Evolutionary conservation across 495 filamentous ascomycete species (phyloP), one percentile per base, ranked within the genome.

Genomic region (Aspergillus steynii): DNA sequence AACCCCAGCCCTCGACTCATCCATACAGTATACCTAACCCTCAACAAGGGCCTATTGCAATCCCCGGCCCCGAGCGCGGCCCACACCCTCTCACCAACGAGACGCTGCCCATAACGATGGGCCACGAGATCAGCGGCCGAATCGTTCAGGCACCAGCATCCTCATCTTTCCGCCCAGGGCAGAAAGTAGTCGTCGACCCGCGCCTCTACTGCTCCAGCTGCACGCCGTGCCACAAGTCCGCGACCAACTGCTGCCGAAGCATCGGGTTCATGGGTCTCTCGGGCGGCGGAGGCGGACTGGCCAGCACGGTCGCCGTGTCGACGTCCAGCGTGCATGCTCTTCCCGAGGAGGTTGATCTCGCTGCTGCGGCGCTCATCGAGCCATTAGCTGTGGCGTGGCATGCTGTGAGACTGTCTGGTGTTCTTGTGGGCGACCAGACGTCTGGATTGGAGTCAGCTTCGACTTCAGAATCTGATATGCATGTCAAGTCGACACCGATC

Each of bases 301-400:
- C 63, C 1, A 59, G 61, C 15, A 28, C 46, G 20, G 46, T 65
- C 27, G 59, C 63, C 5, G 59, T 61, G 5, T 14, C 58, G 32
- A n/a, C 45, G n/a, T 3, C 37, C 25, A 61, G 48, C 42, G 45
- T 65, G 5, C 34, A 65, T 34, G 42, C 32, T 15, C 55, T 65
- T 45, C 50, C 55, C 20, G 58, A 58, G n/a, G 26, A 32, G 1
- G 47, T 82, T 28, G 78, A 81, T 53, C 56, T 79, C 1, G 59
- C 54, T 1, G 52, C 59, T 2, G 62, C 66, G 72, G 84, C 84
- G 4, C 76, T 87, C n/a, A 71, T 86, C 53, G 83, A 87, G 59
- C 84, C 84, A 0, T 71, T 86, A 0, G 73, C 82, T 15, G 84
- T 87, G 6, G 84, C 75, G 32, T 86, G 84, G 83, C 84, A 87